Conservation (phyloP, 2,329 filamentous ascomycete species). For the Arthroderma uncinatum region DNA sequence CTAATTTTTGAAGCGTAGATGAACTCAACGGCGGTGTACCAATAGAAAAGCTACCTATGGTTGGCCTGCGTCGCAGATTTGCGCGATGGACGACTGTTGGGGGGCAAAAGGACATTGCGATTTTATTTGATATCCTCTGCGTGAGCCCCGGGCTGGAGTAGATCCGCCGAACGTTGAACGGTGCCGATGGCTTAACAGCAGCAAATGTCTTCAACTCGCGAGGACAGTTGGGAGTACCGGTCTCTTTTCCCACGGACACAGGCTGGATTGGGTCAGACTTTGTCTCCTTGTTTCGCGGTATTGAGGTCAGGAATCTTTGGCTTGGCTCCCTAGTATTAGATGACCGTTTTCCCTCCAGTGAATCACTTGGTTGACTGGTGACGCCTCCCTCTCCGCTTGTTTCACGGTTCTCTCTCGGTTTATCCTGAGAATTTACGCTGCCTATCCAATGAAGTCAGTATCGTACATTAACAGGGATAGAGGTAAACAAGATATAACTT, state of each 20-base stretch:
- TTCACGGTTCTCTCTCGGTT: background rate
- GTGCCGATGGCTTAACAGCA: background rate
- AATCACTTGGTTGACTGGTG: background rate
- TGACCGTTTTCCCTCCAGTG: background rate
- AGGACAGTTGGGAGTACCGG: background rate
- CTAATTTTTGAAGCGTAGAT: slow-evolving; percentile 16
- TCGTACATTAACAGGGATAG: background rate
- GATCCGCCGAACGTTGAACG: slow-evolving; percentile 13
- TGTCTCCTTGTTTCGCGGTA: background rate
- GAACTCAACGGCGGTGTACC: slow-evolving; percentile 14
- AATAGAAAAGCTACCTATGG: slow-evolving; percentile 20
- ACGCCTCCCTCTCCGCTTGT: background rate
- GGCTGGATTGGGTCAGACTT: background rate
- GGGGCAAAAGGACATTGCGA: slow-evolving; percentile 31
- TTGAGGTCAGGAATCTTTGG: background rate
- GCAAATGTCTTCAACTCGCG: background rate
- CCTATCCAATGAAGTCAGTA: background rate
- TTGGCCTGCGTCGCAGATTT: slow-evolving; percentile 25
- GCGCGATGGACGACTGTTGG: slow-evolving; percentile 33
- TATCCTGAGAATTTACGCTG: background rate
- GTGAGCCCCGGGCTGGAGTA: slow-evolving; percentile 23
- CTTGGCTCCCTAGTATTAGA: no score
- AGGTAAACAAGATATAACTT: background rate
- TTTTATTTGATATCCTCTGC: slow-evolving; percentile 26
- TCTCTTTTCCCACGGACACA: background rate